Evolutionary conservation across 257 asterid species (phyloP), one percentile per base, ranked within the genome.

Genomic region (Nicotiana otophora): DNA sequence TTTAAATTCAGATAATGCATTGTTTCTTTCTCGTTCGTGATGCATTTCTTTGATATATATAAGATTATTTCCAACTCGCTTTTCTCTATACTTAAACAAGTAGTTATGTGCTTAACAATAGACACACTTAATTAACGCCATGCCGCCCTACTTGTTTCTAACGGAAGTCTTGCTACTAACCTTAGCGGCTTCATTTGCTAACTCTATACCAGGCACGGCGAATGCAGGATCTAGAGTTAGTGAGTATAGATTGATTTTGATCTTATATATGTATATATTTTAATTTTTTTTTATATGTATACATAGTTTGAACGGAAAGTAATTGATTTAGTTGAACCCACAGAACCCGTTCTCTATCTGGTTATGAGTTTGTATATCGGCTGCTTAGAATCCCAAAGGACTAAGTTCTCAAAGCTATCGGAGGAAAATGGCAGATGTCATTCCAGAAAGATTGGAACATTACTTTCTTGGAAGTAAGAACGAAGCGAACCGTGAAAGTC

Each of bases 401-500:
- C n/a, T 54, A 15, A 4, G 60, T 54, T 54, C 63, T 51, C 14
- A 14, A 12, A 3, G 57, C 4, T 57, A 17, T 57, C 6, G 2
- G 10, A 17, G 19, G 19, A 57, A 5, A 57, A 19, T 57, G 63
- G 26, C 48, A 39, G 48, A 39, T 16, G 63, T 57, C 26, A 17
- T 57, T 72, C 39, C 79, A 46, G 12, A 72, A 72, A 72, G 78
- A 72, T 72, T 48, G 62, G 80, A 74, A 26, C 1, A 61, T 74
- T 23, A 48, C 15, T 74, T 74, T 74, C 42, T 3, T 48, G 39
- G 14, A 12, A 14, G 80, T 74, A 74, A 74, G 19, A 48, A 74
- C 10, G 39, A 74, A 74, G 10, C 62, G 80, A 74, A 48, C 62
- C 26, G 39, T 74, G 80, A 48, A 74, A 74, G 80, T 74, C 23